Percentiles rank a stretch among this genome's conserved stretches.
Evolutionary conservation across 2,329 filamentous ascomycete genomes (phyloP).

Genomic region (Aspergillus pseudoviridinutans): DNA sequence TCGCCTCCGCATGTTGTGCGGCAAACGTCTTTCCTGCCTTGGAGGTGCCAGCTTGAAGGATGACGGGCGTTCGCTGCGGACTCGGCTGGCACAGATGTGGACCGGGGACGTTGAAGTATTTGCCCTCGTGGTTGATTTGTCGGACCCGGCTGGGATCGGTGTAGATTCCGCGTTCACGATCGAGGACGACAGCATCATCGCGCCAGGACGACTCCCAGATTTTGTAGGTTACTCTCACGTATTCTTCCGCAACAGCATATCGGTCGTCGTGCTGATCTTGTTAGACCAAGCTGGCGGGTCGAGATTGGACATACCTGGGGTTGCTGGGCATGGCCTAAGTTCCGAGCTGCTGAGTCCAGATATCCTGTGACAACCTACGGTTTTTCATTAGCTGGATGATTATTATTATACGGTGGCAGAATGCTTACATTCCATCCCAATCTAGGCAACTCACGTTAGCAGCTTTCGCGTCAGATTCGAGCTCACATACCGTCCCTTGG

Average conservation of each 20-base stretch:
- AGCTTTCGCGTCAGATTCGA: background rate
- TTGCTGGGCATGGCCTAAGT: conserved; percentile 57
- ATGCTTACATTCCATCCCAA: conserved; percentile 53
- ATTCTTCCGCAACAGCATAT: conserved; percentile 63
- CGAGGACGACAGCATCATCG: conserved; percentile 60
- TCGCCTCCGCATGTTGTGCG: conserved; percentile 66
- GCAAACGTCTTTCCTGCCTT: conserved; percentile 64
- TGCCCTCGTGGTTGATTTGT: conserved; percentile 62
- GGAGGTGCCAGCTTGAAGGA: conserved; percentile 68
- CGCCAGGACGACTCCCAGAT: conserved; percentile 65
- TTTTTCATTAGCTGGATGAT: background rate
- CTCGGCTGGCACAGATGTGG: conserved; percentile 64
- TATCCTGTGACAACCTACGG: conserved; percentile 62
- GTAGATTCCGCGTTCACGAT: conserved; percentile 58
- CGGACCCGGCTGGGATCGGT: conserved; percentile 56
- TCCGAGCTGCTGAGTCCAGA: conserved; percentile 62
- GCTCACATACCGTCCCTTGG: conserved; percentile 51
- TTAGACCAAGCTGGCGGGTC: background rate
- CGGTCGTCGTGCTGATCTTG: conserved; percentile 57
- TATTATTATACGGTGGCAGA: conserved; percentile 5
- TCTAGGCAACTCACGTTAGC: conserved; percentile 23
- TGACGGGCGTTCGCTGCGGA: conserved; percentile 64
- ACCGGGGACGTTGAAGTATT: conserved; percentile 61
- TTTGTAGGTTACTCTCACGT: conserved; percentile 62
- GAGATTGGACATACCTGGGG: conserved; percentile 27